Evolutionary conservation across 441 rosid genomes (phyloP), one percentile per base, ranked within the genome.

Genomic region (Theobroma grandiflorum): DNA sequence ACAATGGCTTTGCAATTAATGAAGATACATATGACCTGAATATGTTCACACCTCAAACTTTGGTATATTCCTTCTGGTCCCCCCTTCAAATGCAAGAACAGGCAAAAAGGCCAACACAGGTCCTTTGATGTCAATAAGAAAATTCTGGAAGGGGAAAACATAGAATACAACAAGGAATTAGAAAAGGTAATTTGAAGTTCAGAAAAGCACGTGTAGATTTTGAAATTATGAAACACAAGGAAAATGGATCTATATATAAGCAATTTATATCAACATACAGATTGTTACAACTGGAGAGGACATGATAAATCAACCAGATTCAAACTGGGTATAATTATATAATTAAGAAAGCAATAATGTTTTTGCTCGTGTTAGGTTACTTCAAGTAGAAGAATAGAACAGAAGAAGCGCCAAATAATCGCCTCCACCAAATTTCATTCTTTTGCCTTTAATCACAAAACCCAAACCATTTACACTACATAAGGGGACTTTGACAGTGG

Each of bases 81-180:
- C 98, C 80, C 99, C 99, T 86, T 96, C 97, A 70, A 96, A 96
- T 59, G 98, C 98, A 86, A 94, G 96, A 80, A 87, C 92, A 0
- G 98, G 97, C 80, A 95, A 87, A 85, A 87, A 88, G 61, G 92
- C 98, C 76, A 95, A 33, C 8, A 88, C 84, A 5, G 97, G 92
- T 82, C 98, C 98, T 88, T 95, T 93, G 72, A 96, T 91, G 84
- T 96, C 98, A 67, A 96, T 86, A 78, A 92, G 85, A 83, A 91
- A 95, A 82, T 95, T 88, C 96, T 96, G 89, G 81, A 74, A 81
- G 70, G 70, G 43, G 35, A 49, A 37, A 42, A 80, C 58, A 65
- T 50, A 16, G 12, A 3, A 68, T 38, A 40, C 68, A 14, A 75
- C 20, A 80, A 18, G 7, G 11, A 70, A 59, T 40, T 14, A 66